Evolutionary conservation across 371 early-diverging fungal species (phyloP), one percentile per base, ranked within the genome.

Genomic region (Saksenaea vasiformis): DNA sequence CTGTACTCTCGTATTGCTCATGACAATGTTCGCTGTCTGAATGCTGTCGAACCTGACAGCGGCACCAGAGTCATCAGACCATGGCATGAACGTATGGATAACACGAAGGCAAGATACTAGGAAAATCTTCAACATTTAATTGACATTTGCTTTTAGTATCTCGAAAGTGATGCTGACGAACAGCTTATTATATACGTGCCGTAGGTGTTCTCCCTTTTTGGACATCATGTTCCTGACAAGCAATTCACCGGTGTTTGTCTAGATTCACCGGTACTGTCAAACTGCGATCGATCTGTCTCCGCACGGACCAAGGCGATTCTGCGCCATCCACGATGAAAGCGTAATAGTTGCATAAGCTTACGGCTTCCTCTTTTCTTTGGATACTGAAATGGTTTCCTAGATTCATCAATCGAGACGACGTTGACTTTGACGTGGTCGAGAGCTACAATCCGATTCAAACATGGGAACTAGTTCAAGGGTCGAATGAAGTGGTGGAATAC

Each of bases 251-350:
- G 11, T 17, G 22, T 10, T 9, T 56, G 13, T 11, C n/a, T 73
- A 91, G 91, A 28, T 95, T 96, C 71, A 95, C 93, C 15, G 95
- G 92, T 5, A 85, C 76, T 68, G 90, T 97, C 60, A 97, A 96
- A 71, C 80, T 98, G 56, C 94, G 95, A 65, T 92, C 94, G 1
- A 94, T 98, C 41, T 84, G 89, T 24, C 62, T 95, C 28, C 84
- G 90, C 66, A 90, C 87, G 17, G 92, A 88, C 9, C 70, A 80
- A 36, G 87, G 84, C 24, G 90, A 85, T 36, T 60, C 77, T 9
- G 85, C 91, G 0, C 97, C 96, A 0, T 76, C 87, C 19, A 73
- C 79, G 19, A 73, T 96, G 79, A 91, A 91, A 70, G 92, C 88
- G 89, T 92, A 86, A 71, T 83, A 15, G 31, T 19, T 36, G 10